Conservation (phyloP, 1,139 yeast genomes). For the Blastobotrys elegans region DNA sequence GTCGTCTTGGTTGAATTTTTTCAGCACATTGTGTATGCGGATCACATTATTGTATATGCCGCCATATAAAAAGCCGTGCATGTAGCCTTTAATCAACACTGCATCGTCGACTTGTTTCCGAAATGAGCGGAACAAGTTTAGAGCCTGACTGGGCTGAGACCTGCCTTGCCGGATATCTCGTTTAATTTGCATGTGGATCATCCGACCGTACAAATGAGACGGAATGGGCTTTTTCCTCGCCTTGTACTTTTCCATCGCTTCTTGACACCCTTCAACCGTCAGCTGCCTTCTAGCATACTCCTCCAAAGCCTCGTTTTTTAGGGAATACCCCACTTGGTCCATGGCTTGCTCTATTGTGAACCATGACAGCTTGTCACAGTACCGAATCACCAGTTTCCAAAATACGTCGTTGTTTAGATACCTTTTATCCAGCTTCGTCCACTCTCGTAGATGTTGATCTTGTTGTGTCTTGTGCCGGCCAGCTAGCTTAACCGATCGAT, state of each 20-base stretch:
- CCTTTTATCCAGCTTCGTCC: neutral
- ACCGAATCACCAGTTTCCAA: neutral
- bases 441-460: neutral
- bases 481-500: neutral
- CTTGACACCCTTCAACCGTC: slow-evolving; percentile 8
- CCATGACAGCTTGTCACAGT: neutral
- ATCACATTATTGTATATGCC: slow-evolving; percentile 4
- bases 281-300: slow-evolving; percentile 1
- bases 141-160: neutral
- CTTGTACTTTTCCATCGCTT: slow-evolving; percentile 10
- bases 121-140: neutral
- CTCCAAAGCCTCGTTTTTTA: neutral
- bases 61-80: slow-evolving; percentile 9
- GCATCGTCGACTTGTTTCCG: slow-evolving; percentile 1
- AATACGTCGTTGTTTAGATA: slow-evolving; percentile 6
- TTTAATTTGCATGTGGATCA: neutral
- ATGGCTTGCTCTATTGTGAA: neutral
- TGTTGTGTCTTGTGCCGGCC: neutral
- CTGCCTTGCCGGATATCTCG: slow-evolving; percentile 1
- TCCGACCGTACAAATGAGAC: neutral
- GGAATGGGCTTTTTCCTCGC: neutral
- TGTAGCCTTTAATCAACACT: slow-evolving; percentile 1
- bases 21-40: slow-evolving; percentile 4
- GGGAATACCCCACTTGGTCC: neutral
- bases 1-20: slow-evolving; percentile 1